These are phyloP conservation scores for Leishmania major DNA, from an alignment of 208 protist species.

Conservation along the genomic window DNA sequence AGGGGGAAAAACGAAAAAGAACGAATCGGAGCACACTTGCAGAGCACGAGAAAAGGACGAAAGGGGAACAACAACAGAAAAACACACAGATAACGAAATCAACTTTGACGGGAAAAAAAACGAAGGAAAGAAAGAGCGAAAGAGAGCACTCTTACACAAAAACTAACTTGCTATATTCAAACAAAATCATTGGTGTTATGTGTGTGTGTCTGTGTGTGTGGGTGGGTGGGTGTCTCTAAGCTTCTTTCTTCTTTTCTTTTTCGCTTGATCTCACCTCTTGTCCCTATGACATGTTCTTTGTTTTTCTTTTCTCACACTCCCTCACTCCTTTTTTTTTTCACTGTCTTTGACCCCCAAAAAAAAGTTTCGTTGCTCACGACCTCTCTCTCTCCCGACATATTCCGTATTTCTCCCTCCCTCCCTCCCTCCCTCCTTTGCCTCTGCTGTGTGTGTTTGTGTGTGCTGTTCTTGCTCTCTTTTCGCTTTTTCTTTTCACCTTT, in stretches of 20 bases:
- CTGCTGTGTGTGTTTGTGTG: neutral
- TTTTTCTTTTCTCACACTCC: neutral
- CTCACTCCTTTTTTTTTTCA: neutral
- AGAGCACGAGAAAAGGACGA: no score
- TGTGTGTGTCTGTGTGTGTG: neutral
- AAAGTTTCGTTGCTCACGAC: neutral
- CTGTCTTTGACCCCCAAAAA: neutral
- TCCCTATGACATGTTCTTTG: neutral
- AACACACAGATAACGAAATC: neutral
- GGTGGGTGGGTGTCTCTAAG: neutral
- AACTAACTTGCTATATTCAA: neutral
- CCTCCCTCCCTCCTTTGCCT: neutral
- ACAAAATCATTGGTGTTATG: neutral
- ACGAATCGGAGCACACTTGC: no score
- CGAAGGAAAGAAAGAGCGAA: neutral
- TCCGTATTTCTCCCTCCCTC: neutral
- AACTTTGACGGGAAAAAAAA: neutral
- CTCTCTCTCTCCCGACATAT: neutral
- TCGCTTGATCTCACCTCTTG: neutral
- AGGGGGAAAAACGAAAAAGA: no score
- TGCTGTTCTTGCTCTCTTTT: conserved; percentile 2
- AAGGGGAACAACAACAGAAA: no score
- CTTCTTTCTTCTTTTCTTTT: conserved; percentile 3
- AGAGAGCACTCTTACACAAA: neutral
- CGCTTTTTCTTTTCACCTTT: conserved; percentile 8